A percentile compares a stretch with the other conserved stretches of the same genome.
These are phyloP conservation scores for Suillus hirtellus DNA, from an alignment of 768 basidiomycete genomes.

Conservation along the genomic window DNA sequence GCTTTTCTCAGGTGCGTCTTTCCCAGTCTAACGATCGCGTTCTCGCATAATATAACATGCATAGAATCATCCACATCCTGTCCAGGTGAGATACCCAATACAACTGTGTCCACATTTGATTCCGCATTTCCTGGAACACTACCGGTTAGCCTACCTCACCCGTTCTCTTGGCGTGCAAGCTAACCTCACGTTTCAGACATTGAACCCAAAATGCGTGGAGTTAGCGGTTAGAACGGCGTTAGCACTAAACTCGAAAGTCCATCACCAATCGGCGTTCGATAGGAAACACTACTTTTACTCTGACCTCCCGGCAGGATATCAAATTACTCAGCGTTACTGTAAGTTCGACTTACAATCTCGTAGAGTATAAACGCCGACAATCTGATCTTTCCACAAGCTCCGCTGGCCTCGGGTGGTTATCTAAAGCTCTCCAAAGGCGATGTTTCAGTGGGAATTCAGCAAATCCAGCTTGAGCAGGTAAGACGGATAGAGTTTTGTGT, in stretches of 20 bases:
- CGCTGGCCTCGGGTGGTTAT: slow-evolving; percentile 70
- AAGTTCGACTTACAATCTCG: background rate
- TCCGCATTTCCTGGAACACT: slow-evolving; percentile 93
- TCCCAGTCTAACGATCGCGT: background rate
- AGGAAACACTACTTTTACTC: slow-evolving; percentile 98
- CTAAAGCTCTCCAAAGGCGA: slow-evolving; percentile 46
- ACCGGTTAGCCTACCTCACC: slow-evolving; percentile 57
- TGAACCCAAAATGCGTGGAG: slow-evolving; percentile 72
- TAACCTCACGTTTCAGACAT: slow-evolving; percentile 37
- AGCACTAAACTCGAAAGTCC: slow-evolving; percentile 69
- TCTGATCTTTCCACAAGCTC: slow-evolving; percentile 48
- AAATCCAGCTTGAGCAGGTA: slow-evolving; percentile 96
- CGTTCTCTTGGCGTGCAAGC: slow-evolving; percentile 1
- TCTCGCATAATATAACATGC: slow-evolving; percentile 1
- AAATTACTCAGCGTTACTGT: slow-evolving; percentile 91
- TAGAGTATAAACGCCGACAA: background rate
- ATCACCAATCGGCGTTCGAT: slow-evolving; percentile 80
- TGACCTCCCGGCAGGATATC: slow-evolving; percentile 92
- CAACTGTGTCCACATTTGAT: slow-evolving; percentile 73
- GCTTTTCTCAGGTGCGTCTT: slow-evolving; percentile 67
- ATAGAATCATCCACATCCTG: slow-evolving; percentile 45
- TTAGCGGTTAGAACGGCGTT: slow-evolving; percentile 80
- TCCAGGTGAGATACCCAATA: slow-evolving; percentile 62
- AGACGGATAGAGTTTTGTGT: slow-evolving; percentile 11
- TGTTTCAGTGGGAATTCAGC: slow-evolving; percentile 75